These are phyloP conservation scores for Boletus pseudo-olivaceus DNA, from an alignment of 768 basidiomycete genomes.

Conservation along the genomic window DNA sequence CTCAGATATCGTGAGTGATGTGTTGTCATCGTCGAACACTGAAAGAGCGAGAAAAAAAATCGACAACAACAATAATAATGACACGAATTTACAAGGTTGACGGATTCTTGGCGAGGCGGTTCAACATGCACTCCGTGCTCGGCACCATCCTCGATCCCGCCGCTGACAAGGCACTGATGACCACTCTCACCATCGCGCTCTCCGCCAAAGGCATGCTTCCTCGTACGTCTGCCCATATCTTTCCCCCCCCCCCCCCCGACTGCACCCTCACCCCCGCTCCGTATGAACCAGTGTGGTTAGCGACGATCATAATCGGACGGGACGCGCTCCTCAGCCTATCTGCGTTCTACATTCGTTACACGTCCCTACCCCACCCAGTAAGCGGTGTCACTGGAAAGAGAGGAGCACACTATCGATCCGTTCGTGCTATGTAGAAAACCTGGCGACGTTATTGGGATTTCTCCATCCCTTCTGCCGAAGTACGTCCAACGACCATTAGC, in stretches of 20 bases:
- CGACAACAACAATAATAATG: not conserved
- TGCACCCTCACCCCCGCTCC: not conserved
- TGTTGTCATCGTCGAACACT: not conserved
- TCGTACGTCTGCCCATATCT: conserved; percentile 44
- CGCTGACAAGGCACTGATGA: conserved; percentile 94
- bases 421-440: conserved; percentile 65
- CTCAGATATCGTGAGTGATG: conserved; percentile 74
- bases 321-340: conserved; percentile 83
- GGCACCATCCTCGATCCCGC: conserved; percentile 96
- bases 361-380: conserved; percentile 83
- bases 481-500: conserved; percentile 89
- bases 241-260: too few species aligned
- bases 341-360: conserved; percentile 92
- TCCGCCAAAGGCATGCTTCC: conserved; percentile 83
- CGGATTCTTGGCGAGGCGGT: conserved; percentile 85
- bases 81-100: conserved; percentile 58
- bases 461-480: conserved; percentile 91
- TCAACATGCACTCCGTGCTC: conserved; percentile 84
- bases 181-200: conserved; percentile 84
- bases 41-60: not conserved
- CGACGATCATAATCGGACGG: conserved; percentile 82
- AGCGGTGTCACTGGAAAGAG: not conserved
- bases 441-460: conserved; percentile 94
- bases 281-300: conserved; percentile 67
- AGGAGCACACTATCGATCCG: not conserved